Percentiles rank a stretch among this genome's conserved stretches.
Conservation (phyloP, 2,329 filamentous ascomycete species). For the Leptosphaerulina australis region DNA sequence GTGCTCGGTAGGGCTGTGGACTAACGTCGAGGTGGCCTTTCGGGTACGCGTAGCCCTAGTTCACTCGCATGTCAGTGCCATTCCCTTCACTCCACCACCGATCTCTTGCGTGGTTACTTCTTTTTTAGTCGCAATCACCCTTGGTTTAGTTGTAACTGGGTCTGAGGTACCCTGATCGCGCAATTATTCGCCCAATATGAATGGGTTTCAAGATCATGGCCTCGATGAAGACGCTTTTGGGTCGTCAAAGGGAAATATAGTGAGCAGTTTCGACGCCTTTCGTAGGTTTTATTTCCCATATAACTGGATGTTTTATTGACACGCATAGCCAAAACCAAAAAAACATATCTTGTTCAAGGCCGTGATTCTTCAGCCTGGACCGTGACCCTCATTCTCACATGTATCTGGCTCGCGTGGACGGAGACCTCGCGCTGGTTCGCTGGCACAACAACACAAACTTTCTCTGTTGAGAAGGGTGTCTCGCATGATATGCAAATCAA, state of each 20-base stretch:
- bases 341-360: constrained; percentile 85
- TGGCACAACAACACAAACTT: constrained; percentile 84
- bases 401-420: constrained; percentile 73
- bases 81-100: constrained; percentile 16
- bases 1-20: constrained; percentile 17
- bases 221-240: constrained; percentile 82
- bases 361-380: constrained; percentile 94
- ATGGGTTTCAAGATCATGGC: constrained; percentile 71
- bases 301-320: constrained; percentile 15
- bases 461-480: constrained; percentile 90
- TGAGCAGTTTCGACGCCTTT: constrained; percentile 93
- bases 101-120: constrained; percentile 13
- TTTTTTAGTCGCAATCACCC: neutral
- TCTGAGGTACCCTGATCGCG: constrained; percentile 31
- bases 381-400: constrained; percentile 76
- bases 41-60: constrained; percentile 20
- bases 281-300: constrained; percentile 63
- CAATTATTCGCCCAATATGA: constrained; percentile 61
- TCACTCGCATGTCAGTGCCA: constrained; percentile 8
- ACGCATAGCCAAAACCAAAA: constrained; percentile 84
- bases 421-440: constrained; percentile 84
- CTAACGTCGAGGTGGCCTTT: constrained; percentile 46
- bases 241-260: constrained; percentile 64
- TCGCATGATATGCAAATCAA: constrained; percentile 91
- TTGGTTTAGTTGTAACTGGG: constrained; percentile 32